Conservation (phyloP, 2,329 filamentous ascomycete species). For the Xenosphaeropsis pyriputrescens region DNA sequence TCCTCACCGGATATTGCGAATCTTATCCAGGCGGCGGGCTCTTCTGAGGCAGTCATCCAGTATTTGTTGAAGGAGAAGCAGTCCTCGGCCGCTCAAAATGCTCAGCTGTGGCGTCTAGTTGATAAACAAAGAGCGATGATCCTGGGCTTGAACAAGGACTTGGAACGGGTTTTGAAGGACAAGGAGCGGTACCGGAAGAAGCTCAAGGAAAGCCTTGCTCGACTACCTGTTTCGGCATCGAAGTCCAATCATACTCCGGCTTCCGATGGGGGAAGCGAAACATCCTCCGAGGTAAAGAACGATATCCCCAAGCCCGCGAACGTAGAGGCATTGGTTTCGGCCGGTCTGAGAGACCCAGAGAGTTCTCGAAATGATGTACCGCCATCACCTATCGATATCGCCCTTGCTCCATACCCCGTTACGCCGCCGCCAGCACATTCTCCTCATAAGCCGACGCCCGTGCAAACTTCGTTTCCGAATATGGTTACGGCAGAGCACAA, state of each 20-base stretch:
- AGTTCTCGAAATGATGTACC: constrained; percentile 8
- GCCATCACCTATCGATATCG: constrained; percentile 42
- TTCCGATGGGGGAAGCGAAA: constrained; percentile 13
- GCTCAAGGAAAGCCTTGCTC: constrained; percentile 56
- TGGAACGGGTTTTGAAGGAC: constrained; percentile 81
- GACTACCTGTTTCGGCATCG: constrained; percentile 14
- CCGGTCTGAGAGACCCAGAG: constrained; percentile 11
- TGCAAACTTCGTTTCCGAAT: constrained; percentile 7
- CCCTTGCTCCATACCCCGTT: constrained; percentile 47
- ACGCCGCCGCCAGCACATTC: constrained; percentile 42
- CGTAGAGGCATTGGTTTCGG: constrained; percentile 12
- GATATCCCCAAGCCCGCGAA: constrained; percentile 4
- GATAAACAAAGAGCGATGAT: constrained; percentile 96
- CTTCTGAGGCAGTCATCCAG: constrained; percentile 75
- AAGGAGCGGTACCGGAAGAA: constrained; percentile 91
- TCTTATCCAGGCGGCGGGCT: constrained; percentile 73
- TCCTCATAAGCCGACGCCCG: neutral
- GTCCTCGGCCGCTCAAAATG: constrained; percentile 75
- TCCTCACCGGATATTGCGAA: constrained; percentile 57
- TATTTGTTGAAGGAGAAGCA: constrained; percentile 87
- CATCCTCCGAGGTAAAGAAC: constrained; percentile 5
- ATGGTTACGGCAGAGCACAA: constrained; percentile 39
- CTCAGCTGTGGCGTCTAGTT: constrained; percentile 86
- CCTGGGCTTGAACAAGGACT: constrained; percentile 81
- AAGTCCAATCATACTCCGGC: constrained; percentile 13